These are phyloP conservation scores for Immersiporthe knoxdaviesiana DNA, from an alignment of 2,329 filamentous ascomycete species.

Conservation along the genomic window DNA sequence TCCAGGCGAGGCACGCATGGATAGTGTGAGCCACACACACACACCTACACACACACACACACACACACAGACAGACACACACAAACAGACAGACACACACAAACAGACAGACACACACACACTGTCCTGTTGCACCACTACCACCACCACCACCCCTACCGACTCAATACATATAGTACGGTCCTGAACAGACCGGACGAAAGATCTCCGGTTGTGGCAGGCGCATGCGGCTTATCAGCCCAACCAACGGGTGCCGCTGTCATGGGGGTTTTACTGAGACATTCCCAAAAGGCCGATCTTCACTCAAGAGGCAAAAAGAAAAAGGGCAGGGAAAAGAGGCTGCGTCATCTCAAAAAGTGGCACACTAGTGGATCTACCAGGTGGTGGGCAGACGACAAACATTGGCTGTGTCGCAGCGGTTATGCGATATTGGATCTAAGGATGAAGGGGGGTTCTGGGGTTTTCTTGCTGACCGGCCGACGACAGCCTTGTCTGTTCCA, in stretches of 20 bases:
- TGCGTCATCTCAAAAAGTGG: slow-evolving; percentile 14
- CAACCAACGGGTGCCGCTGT: not conserved
- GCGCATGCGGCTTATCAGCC: not conserved
- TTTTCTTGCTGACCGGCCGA: slow-evolving; percentile 11
- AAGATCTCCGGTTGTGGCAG: not conserved
- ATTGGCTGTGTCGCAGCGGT: slow-evolving; percentile 3
- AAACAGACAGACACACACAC: too few species aligned
- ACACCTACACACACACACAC: not conserved
- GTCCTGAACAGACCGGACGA: not conserved
- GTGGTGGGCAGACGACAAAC: not conserved
- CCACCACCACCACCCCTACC: too few species aligned
- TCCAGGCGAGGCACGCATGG: slow-evolving; percentile 18
- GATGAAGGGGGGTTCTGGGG: too few species aligned
- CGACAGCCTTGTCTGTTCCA: slow-evolving; percentile 21
- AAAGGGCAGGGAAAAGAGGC: not conserved
- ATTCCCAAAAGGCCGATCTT: slow-evolving; percentile 2
- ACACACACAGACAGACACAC: not conserved
- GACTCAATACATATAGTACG: not conserved
- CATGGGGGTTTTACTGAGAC: not conserved
- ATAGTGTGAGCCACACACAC: slow-evolving; percentile 4
- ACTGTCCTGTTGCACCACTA: not conserved
- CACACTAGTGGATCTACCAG: slow-evolving; percentile 10
- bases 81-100: too few species aligned
- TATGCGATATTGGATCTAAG: slow-evolving; percentile 10
- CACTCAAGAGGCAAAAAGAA: slow-evolving; percentile 1